Conservation (phyloP, 768 basidiomycete species). For the Boletus edulis region DNA sequence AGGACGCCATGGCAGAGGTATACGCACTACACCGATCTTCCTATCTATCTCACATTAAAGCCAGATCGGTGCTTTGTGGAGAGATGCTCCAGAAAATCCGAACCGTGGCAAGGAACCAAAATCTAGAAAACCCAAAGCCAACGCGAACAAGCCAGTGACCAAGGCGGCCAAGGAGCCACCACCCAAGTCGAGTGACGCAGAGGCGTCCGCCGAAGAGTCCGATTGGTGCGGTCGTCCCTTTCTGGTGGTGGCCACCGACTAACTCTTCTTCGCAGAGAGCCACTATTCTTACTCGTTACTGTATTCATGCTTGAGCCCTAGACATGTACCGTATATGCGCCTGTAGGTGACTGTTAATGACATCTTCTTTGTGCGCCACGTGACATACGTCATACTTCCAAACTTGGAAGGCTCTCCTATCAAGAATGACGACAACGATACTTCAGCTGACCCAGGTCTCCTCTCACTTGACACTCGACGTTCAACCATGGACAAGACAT, state of each 20-base stretch:
- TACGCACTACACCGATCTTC: constrained; percentile 10
- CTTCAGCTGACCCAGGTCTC: not conserved
- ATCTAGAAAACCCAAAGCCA: constrained; percentile 44
- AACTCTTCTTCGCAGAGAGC: not conserved
- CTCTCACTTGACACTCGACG: not conserved
- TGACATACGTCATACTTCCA: constrained; percentile 14
- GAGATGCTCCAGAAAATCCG: constrained; percentile 60
- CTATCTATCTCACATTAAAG: constrained; percentile 2
- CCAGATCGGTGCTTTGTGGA: constrained; percentile 59
- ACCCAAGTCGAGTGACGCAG: constrained; percentile 21
- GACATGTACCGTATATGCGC: constrained; percentile 12
- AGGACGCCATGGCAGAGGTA: constrained; percentile 53
- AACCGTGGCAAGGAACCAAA: constrained; percentile 55
- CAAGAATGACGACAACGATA: constrained; percentile 13
- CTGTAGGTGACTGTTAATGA: not conserved
- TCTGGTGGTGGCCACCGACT: not conserved
- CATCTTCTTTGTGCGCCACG: constrained; percentile 6
- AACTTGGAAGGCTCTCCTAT: constrained; percentile 15
- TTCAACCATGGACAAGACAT: constrained; percentile 60
- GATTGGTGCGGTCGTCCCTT: constrained; percentile 9
- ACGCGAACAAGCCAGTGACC: constrained; percentile 5
- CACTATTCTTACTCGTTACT: constrained; percentile 6
- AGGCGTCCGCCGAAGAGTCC: constrained; percentile 23
- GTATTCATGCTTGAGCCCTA: constrained; percentile 3
- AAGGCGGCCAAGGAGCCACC: constrained; percentile 14